A percentile compares a stretch with the other conserved stretches of the same genome.
These are phyloP conservation scores for Aspergillus carbonarius DNA, from an alignment of 2,329 filamentous ascomycete species.

Conservation along the genomic window DNA sequence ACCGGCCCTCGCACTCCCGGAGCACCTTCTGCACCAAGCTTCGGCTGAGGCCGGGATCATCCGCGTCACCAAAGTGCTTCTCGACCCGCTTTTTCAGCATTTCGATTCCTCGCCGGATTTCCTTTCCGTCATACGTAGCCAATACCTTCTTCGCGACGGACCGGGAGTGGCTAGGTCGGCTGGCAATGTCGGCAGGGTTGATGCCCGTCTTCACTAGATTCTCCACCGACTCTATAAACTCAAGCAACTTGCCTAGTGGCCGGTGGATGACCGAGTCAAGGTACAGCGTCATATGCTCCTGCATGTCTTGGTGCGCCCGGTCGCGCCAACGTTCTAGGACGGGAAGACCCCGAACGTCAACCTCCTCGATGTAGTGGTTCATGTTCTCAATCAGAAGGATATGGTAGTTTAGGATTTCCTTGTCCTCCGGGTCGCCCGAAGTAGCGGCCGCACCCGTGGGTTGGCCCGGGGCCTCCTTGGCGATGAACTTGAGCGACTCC, in stretches of 20 bases:
- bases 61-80: slow-evolving; percentile 93
- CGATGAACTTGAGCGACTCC: slow-evolving; percentile 93
- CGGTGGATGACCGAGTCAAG: slow-evolving; percentile 83
- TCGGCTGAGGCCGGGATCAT: slow-evolving; percentile 66
- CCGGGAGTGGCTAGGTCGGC: slow-evolving; percentile 79
- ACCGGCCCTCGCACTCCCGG: slow-evolving; percentile 59
- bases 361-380: slow-evolving; percentile 94
- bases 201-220: slow-evolving; percentile 61
- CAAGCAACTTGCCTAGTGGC: slow-evolving; percentile 84
- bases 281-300: slow-evolving; percentile 85
- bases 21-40: slow-evolving; percentile 60
- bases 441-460: slow-evolving; percentile 50
- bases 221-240: slow-evolving; percentile 88
- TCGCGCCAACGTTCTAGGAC: slow-evolving; percentile 81
- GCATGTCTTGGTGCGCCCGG: slow-evolving; percentile 73
- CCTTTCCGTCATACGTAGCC: slow-evolving; percentile 74
- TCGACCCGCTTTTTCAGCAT: slow-evolving; percentile 86
- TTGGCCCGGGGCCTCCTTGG: slow-evolving; percentile 65
- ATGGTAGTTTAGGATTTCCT: slow-evolving; percentile 95
- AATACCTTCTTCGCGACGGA: slow-evolving; percentile 83
- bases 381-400: slow-evolving; percentile 98
- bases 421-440: slow-evolving; percentile 75
- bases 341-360: slow-evolving; percentile 70
- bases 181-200: slow-evolving; percentile 63
- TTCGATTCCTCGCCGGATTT: slow-evolving; percentile 87